Evolutionary conservation across 192 early-diverging fungal species (phyloP), one percentile per base, ranked within the genome.

Genomic region (Dissophora globulifera): DNA sequence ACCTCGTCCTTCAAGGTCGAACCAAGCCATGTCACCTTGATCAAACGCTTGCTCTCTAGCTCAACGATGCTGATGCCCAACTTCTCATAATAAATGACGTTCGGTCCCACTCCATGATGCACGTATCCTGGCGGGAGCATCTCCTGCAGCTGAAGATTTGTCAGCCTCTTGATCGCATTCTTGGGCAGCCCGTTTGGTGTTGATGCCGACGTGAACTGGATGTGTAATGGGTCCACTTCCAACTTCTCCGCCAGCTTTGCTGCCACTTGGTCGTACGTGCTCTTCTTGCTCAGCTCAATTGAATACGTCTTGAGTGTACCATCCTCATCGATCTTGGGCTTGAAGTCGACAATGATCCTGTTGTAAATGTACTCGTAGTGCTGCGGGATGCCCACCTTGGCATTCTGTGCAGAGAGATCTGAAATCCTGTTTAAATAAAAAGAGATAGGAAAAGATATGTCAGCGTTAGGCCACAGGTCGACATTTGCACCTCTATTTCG

Each of bases 361-460:
- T 90, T 89, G 50, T 82, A 83, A 42, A 95, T 79, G 32, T 84
- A 84, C 41, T 97, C 92, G 85, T 93, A 96, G 85, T 91, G 96
- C 17, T 84, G 70, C n/a, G 89, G 71, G 19, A 93, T 90, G 11
- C 71, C 84, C 2, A 76, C 47, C 25, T 79, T 67, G 42, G 60
- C 55, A 19, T 78, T 78, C 35, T 87, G 60, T 17, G 29, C 67
- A 16, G 64, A 57, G 13, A 88, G 69, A 16, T 88, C 80, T 16
- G 54, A 56, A 0, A 63, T 33, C 51, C 70, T 79, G 47, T 29
- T 27, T 32, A 13, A 10, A 51, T 58, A 55, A 30, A 41, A 29
- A 38, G n/a, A n/a, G n/a, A n/a, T n/a, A n/a, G n/a, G n/a, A n/a
- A n/a, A n/a, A n/a, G n/a, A n/a, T n/a, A n/a, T n/a, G n/a, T n/a